Base-by-base conservation (phyloP, 108 stramenopile species). In the Cyclostephanos tholiformis region DNA sequence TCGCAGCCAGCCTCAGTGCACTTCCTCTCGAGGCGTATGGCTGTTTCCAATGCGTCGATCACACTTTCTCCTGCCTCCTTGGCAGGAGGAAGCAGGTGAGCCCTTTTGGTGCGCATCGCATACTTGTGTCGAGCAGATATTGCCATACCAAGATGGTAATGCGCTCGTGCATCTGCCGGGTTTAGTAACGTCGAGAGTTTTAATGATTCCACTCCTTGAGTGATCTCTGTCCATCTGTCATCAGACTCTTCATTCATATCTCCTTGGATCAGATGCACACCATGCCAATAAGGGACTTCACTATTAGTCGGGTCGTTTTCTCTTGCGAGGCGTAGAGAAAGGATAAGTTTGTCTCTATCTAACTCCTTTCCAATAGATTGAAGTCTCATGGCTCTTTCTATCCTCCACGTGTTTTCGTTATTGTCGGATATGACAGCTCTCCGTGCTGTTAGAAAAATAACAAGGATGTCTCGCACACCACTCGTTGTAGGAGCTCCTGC, bases 401-500 rank as follows among this genome's bases (percentile, higher is more conserved):
- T 73, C 44, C 79, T 63, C 58, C 59, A 79, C 12, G 71, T 79
- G 46, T 57, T 73, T 46, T 64, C 67, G 22, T 41, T 12, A 29
- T 65, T 63, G 11, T 22, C 22, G 0, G 51, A 39, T 2, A 26
- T 65, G 32, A 61, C 41, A 27, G 72, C 62, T 48, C 62, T 66
- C 30, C 77, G 79, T n/a, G 74, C 85, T 67, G 90, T 85, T 5
- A 91, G 50, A 63, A 91, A 91, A 16, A 91, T 69, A 35, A 91
- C 90, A 12, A 91, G 73, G 44, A 91, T 88, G 43, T 89, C 88
- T 20, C 90, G 83, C 11, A 89, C 78, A 12, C 90, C 90, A 43
- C 63, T 32, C 0, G 67, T 74, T 19, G 88, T 89, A 5, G 77
- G 70, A 26, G 83, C 86, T 43, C 90, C 90, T 41, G 90, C 90